phyloP scores from a whole-genome alignment of 1,139 yeast species.

The Meyerozyma guilliermondii region DNA sequence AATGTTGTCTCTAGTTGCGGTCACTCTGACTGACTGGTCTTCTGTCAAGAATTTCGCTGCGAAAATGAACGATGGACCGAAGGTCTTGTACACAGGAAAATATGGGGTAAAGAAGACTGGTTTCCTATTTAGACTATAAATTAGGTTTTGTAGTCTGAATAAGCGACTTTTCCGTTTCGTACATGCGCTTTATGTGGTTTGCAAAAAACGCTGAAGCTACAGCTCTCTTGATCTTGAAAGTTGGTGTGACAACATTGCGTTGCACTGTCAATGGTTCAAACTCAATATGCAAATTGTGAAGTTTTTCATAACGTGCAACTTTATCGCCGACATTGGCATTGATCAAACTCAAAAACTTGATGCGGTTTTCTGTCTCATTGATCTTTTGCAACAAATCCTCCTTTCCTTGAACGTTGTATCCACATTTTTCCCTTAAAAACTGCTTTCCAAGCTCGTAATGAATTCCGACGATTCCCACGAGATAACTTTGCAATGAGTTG shows the following conservation, averaged over 20 bases:
- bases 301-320: constrained; percentile 32
- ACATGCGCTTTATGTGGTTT: constrained; percentile 10
- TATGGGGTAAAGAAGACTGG: background rate
- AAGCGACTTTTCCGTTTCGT: constrained; percentile 13
- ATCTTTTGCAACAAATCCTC: constrained; percentile 8
- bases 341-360: constrained; percentile 20
- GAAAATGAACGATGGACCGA: background rate
- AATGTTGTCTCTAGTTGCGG: background rate
- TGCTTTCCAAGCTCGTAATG: constrained; percentile 11
- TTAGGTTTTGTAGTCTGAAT: background rate
- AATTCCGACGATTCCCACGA: constrained; percentile 64
- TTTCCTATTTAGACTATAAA: background rate
- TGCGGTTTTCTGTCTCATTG: constrained; percentile 23
- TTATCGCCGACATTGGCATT: constrained; percentile 20
- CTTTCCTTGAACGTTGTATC: background rate
- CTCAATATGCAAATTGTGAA: constrained; percentile 30
- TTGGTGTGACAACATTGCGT: constrained; percentile 37
- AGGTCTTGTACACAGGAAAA: background rate
- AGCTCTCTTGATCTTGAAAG: constrained; percentile 36
- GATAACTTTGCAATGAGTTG: constrained; percentile 52
- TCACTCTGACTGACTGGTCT: background rate
- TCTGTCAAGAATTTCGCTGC: background rate
- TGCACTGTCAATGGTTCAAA: constrained; percentile 38
- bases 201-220: constrained; percentile 29
- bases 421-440: background rate